These are phyloP conservation scores for Cucurbita moschata DNA, from an alignment of 306 rosid genomes.

Conservation along the genomic window DNA sequence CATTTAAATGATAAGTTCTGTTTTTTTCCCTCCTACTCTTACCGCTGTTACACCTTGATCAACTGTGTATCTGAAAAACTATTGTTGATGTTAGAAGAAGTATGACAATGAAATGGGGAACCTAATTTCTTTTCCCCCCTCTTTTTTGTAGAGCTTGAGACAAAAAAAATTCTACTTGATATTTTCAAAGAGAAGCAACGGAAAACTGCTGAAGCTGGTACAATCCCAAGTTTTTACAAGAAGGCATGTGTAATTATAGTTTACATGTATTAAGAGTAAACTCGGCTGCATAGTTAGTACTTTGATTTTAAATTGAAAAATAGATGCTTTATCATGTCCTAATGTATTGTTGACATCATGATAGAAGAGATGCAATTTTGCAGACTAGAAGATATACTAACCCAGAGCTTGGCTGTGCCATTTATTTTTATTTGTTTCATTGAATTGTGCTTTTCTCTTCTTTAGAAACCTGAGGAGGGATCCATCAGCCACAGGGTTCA, in stretches of 20 bases:
- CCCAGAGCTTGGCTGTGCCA: not conserved
- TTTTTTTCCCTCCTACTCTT: not conserved
- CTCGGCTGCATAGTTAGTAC: not conserved
- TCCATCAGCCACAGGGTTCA: constrained; percentile 90
- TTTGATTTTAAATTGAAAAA: not conserved
- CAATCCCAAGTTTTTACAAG: constrained; percentile 94
- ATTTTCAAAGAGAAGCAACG: constrained; percentile 97
- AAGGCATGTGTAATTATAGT: constrained; percentile 46
- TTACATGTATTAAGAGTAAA: constrained; percentile 6
- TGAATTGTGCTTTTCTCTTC: constrained; percentile 7
- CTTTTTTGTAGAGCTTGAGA: constrained; percentile 70
- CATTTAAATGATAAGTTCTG: not conserved
- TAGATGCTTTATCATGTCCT: not conserved
- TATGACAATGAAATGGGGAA: not conserved
- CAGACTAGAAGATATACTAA: not conserved
- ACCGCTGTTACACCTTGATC: not conserved
- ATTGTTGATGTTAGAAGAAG: not conserved
- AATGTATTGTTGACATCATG: not conserved
- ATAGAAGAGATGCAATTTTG: not conserved
- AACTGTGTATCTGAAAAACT: not conserved
- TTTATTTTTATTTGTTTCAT: not conserved
- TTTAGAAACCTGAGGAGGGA: constrained; percentile 99
- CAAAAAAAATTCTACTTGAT: constrained; percentile 89
- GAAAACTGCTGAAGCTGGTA: constrained; percentile 79
- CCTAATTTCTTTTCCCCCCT: not conserved